Base-by-base conservation (phyloP, 1,139 yeast genomes). In the Spathaspora jeffriesii region DNA sequence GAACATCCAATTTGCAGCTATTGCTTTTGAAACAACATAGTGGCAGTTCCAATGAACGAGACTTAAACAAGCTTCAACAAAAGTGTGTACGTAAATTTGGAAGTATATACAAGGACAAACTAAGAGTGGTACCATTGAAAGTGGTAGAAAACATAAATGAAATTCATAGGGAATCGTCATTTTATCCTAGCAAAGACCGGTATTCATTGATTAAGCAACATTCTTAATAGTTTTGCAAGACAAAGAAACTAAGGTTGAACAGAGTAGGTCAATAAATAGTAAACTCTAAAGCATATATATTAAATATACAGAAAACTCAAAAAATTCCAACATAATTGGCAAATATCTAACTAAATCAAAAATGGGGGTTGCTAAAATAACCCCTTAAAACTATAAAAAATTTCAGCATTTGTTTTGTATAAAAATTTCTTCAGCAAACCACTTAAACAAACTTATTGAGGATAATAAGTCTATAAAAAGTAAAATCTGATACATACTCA, bases 11-110 rank as follows among this genome's bases (percentile, higher is more conserved):
- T 34, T 34, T 34, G 18, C 34, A 30, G 18, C 34, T 14, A 34
- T 18, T 34, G 22, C 6, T 34, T 34, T 17, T 18, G 20, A 34
- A 34, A 18, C 38, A 18, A 34, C 38, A 17, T 5, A 13, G 34
- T n/a, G 10, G 34, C 4, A 14, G 14, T 34, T 34, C 38, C 3
- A 18, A 9, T 18, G 38, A 37, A 13, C 37, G 14, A 21, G 36
- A 28, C 6, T 17, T 15, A 7, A 31, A 20, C 23, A 43, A 25
- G 14, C 30, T 37, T 30, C 65, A 43, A 28, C n/a, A 30, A 5
- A 43, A 38, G 20, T 23, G 40, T 21, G 15, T 42, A 6, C 14
- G 34, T 15, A 42, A 9, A 13, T 42, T n/a, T 27, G 44, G 44
- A 18, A 23, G 9, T 13, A 18, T 34, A 7, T 42, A 42, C 40